Base-by-base conservation (phyloP, 345 rosid species). In the Rubroshorea leprosula region DNA sequence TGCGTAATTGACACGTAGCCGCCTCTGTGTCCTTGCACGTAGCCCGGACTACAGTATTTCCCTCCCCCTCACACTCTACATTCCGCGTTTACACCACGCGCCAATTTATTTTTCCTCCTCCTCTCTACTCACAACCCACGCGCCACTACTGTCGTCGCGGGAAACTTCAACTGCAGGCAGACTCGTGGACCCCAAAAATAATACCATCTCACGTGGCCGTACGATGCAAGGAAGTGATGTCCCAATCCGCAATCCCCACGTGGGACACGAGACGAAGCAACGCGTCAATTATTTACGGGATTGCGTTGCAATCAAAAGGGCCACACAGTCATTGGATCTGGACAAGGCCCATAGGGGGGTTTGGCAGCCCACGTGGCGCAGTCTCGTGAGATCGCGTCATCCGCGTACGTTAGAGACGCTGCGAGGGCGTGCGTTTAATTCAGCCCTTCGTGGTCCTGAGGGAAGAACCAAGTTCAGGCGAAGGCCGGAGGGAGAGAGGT, bases 221-320 rank as follows among this genome's bases (percentile, higher is more conserved):
- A 64, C 49, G 26, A 61, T 57, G 3, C 25, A 0, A 49, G 27
- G 49, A 46, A 23, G n/a, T 26, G 8, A 15, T 39, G 1, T 6
- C n/a, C 67, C 64, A 62, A 45, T 59, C 14, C 3, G 6, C 4
- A 12, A 15, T 5, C 17, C 61, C 70, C 79, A 57, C 73, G 70
- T 63, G 45, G 72, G 31, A 14, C n/a, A 15, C n/a, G n/a, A n/a
- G n/a, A n/a, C 50, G 14, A 24, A 18, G n/a, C 24, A 55, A 18
- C 54, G 44, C 47, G 22, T 55, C 64, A 20, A 22, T 20, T 17
- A 14, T 7, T 10, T 4, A 6, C 46, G 15, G 12, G 49, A 68
- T 23, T 17, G 24, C 45, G 67, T 67, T 56, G 19, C 56, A 15
- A 43, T 43, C 61, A 43, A 53, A 9, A 1, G 13, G 14, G 25